A percentile compares a stretch with the other conserved stretches of the same genome.
Conservation (phyloP, 169 alveolate genomes). For the Eimeria acervulina region DNA sequence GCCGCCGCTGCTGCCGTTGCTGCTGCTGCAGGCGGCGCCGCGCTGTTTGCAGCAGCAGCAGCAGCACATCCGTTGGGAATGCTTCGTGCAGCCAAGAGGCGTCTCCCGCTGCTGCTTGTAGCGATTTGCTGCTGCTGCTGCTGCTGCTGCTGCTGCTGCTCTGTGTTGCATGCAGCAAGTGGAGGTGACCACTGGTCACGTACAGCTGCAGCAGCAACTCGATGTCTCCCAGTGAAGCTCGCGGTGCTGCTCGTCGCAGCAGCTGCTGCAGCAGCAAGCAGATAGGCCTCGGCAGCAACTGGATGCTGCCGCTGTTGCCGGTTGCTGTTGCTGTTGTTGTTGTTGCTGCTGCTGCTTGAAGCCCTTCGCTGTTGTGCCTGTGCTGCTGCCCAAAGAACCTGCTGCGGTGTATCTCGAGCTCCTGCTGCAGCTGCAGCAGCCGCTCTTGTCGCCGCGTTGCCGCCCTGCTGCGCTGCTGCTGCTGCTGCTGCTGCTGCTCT, state of each 20-base stretch:
- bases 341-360: constrained; percentile 52
- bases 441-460: background rate
- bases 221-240: constrained; percentile 40
- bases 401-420: constrained; percentile 57
- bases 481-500: constrained; percentile 62
- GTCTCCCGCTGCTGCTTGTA: constrained; percentile 12
- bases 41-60: constrained; percentile 43
- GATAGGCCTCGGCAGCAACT: constrained; percentile 31
- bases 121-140: constrained; percentile 51
- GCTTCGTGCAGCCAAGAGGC: constrained; percentile 42
- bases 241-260: constrained; percentile 48
- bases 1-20: constrained; percentile 54
- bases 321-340: constrained; percentile 40
- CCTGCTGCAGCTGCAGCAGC: constrained; percentile 64
- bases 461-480: background rate
- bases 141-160: constrained; percentile 66
- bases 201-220: constrained; percentile 46
- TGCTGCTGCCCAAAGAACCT: constrained; percentile 27
- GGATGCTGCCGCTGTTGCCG: background rate
- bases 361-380: background rate
- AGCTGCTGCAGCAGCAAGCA: constrained; percentile 65
- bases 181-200: constrained; percentile 61
- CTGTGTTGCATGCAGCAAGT: background rate
- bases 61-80: constrained; percentile 24
- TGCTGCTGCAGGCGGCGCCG: constrained; percentile 48